These are phyloP conservation scores for Trypanosoma rangeli DNA, from an alignment of 208 protist species.

Conservation along the genomic window DNA sequence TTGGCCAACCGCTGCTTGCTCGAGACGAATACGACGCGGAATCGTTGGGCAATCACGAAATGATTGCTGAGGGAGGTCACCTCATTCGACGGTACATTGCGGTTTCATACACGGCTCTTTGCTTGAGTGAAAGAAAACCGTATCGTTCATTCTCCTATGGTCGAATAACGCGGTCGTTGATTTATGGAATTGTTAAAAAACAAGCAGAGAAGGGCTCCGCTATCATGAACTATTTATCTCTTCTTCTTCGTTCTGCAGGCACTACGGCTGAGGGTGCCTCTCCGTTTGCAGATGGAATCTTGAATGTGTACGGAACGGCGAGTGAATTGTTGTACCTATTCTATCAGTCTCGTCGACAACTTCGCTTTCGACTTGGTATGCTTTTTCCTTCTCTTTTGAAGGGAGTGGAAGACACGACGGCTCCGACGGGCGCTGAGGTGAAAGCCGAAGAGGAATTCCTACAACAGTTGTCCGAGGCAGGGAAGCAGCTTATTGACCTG, in stretches of 20 bases:
- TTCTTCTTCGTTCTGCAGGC: slow-evolving; percentile 11
- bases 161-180: slow-evolving; percentile 25
- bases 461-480: slow-evolving; percentile 11
- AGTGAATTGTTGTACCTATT: slow-evolving; percentile 43
- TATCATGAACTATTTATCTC: slow-evolving; percentile 38
- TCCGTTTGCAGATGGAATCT: slow-evolving; percentile 37
- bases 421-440: neutral
- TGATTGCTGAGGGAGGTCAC: neutral
- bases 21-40: slow-evolving; percentile 36
- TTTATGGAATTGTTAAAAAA: slow-evolving; percentile 24
- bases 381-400: slow-evolving; percentile 14
- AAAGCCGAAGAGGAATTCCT: slow-evolving; percentile 19
- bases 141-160: slow-evolving; percentile 47
- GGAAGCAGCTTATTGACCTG: slow-evolving; percentile 18
- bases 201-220: slow-evolving; percentile 13
- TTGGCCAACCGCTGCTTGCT: slow-evolving; percentile 41
- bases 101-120: slow-evolving; percentile 11
- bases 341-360: slow-evolving; percentile 44
- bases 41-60: neutral
- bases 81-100: slow-evolving; percentile 16
- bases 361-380: slow-evolving; percentile 41
- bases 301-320: slow-evolving; percentile 39
- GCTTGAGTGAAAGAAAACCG: slow-evolving; percentile 21
- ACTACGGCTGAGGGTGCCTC: neutral
- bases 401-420: neutral